Conservation (phyloP, 2,329 filamentous ascomycete genomes). For the Lecanoromycetidae sp. region DNA sequence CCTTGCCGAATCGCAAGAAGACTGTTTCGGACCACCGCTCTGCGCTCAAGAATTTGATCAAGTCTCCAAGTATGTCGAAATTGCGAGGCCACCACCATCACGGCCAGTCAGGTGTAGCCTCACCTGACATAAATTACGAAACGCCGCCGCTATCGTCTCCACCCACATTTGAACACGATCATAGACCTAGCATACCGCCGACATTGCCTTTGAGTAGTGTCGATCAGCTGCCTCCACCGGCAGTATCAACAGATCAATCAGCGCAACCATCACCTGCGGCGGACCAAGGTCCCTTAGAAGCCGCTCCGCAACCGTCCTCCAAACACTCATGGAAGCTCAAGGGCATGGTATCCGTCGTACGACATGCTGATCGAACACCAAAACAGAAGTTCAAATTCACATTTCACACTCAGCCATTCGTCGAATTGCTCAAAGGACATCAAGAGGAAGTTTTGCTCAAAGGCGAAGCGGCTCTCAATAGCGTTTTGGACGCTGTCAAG, state of each 20-base stretch:
- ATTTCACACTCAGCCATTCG: slow-evolving; percentile 92
- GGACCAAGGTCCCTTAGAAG: slow-evolving; percentile 17
- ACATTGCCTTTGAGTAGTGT: slow-evolving; percentile 16
- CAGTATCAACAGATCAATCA: slow-evolving; percentile 19
- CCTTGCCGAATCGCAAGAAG: slow-evolving; percentile 26
- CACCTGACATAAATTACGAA: slow-evolving; percentile 32
- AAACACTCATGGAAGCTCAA: slow-evolving; percentile 98
- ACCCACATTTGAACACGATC: slow-evolving; percentile 24
- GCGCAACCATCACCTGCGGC: slow-evolving; percentile 13
- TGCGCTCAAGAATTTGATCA: slow-evolving; percentile 47
- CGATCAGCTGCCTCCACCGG: slow-evolving; percentile 34
- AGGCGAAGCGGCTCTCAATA: slow-evolving; percentile 76
- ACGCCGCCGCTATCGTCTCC: slow-evolving; percentile 27
- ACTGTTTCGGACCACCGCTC: slow-evolving; percentile 36
- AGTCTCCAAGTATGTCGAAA: slow-evolving; percentile 53
- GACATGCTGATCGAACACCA: slow-evolving; percentile 91
- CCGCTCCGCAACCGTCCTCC: slow-evolving; percentile 50
- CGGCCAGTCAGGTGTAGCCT: slow-evolving; percentile 30
- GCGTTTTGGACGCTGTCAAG: slow-evolving; percentile 80
- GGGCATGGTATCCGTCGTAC: slow-evolving; percentile 90
- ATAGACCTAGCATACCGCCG: slow-evolving; percentile 19
- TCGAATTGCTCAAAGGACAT: slow-evolving; percentile 85
- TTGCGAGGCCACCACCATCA: slow-evolving; percentile 37
- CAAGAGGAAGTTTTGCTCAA: slow-evolving; percentile 93
- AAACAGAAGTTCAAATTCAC: slow-evolving; percentile 99